These are phyloP conservation scores for Eucalyptus albens DNA, from an alignment of 345 rosid species.

Conservation along the genomic window DNA sequence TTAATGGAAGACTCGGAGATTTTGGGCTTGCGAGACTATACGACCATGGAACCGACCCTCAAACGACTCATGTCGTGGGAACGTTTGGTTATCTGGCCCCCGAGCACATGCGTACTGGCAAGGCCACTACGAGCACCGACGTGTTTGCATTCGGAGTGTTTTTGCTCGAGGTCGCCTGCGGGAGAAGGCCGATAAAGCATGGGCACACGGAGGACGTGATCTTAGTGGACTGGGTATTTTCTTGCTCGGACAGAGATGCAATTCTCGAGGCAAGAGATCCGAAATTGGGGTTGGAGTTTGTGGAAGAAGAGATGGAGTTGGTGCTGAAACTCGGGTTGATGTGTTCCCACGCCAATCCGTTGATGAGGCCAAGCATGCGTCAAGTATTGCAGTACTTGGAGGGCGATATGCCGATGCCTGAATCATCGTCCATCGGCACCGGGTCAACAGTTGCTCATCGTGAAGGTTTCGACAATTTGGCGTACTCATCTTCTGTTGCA, in stretches of 20 bases:
- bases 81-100: slow-evolving; percentile 43
- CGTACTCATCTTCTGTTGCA: neutral
- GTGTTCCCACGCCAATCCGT: slow-evolving; percentile 16
- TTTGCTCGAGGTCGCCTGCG: neutral
- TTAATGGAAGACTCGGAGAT: slow-evolving; percentile 31
- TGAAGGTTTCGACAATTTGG: neutral
- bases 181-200: neutral
- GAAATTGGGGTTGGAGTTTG: slow-evolving; percentile 4
- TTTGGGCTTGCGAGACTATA: slow-evolving; percentile 31
- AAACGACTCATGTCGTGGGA: slow-evolving; percentile 19
- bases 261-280: slow-evolving; percentile 19
- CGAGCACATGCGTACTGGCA: neutral
- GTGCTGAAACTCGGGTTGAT: slow-evolving; percentile 29
- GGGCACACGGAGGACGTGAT: neutral
- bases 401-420: neutral
- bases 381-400: slow-evolving; percentile 6
- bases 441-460: neutral
- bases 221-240: neutral
- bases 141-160: neutral
- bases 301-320: slow-evolving; percentile 18
- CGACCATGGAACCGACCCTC: slow-evolving; percentile 22
- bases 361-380: slow-evolving; percentile 17
- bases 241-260: slow-evolving; percentile 6
- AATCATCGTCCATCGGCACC: neutral
- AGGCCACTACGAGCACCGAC: neutral